These are phyloP conservation scores for Narthecium ossifragum DNA, from an alignment of 106 monocot genomes.

Conservation along the genomic window DNA sequence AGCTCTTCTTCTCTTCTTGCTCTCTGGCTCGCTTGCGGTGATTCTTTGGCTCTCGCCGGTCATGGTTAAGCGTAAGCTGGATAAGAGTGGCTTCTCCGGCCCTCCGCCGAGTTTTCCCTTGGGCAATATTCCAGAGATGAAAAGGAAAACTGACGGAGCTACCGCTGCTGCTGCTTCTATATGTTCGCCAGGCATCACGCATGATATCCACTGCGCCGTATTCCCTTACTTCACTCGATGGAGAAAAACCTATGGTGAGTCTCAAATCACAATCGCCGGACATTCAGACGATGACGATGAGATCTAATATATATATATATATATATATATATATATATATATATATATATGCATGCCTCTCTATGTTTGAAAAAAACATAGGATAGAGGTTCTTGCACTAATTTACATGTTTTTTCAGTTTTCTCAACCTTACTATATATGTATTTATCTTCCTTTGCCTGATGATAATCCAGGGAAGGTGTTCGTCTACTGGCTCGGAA, in stretches of 20 bases:
- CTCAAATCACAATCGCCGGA: background rate
- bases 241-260: conserved; percentile 58
- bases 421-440: background rate
- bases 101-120: conserved; percentile 62
- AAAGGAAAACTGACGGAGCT: background rate
- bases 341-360: background rate
- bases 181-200: conserved; percentile 1
- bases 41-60: conserved; percentile 32
- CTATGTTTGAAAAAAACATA: too few species aligned
- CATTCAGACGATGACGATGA: too few species aligned
- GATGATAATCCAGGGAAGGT: conserved; percentile 47
- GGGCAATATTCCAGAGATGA: conserved; percentile 60
- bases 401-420: background rate
- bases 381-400: too few species aligned
- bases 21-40: conserved; percentile 8
- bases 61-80: conserved; percentile 11
- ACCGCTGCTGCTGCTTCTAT: background rate
- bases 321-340: background rate
- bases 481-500: conserved; percentile 83
- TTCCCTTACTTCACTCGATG: conserved; percentile 69
- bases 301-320: background rate
- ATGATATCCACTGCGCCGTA: conserved; percentile 56
- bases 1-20: conserved; percentile 13
- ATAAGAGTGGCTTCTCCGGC: conserved; percentile 45
- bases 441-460: background rate